A percentile compares a stretch with the other conserved stretches of the same genome.
These are phyloP conservation scores for Coelastrella sp. DNA, from an alignment of 139 green algal genomes.

Conservation along the genomic window DNA sequence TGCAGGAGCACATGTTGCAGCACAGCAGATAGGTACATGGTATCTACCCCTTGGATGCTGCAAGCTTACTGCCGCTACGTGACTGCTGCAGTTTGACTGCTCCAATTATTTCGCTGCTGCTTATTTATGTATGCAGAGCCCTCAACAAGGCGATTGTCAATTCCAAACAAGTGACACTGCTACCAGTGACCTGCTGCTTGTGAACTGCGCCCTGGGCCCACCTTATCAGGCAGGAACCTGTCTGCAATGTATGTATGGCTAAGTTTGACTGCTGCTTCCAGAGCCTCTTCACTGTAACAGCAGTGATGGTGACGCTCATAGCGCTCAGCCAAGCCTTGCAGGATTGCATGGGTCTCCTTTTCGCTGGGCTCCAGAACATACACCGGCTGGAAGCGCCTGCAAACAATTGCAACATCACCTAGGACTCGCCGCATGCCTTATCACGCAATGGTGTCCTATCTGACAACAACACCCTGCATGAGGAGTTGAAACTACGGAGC, in stretches of 20 bases:
- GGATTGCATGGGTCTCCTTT: conserved; percentile 80
- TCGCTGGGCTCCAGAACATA: conserved; percentile 84
- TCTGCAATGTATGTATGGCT: conserved; percentile 81
- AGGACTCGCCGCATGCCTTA: no score
- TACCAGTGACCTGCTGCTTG: no score
- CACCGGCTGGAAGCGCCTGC: conserved; percentile 94
- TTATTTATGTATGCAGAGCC: no score
- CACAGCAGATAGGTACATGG: no score
- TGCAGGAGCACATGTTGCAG: background rate
- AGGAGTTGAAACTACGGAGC: no score
- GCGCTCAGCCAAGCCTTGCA: conserved; percentile 74
- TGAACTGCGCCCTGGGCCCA: background rate
- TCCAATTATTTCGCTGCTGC: background rate
- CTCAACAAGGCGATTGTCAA: no score
- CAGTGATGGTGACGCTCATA: conserved; percentile 93
- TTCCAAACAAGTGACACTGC: no score
- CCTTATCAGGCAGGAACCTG: conserved; percentile 95
- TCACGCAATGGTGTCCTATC: no score
- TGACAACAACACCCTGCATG: no score
- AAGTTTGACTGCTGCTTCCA: conserved; percentile 69
- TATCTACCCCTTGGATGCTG: no score
- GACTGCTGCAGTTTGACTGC: background rate
- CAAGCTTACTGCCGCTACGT: background rate
- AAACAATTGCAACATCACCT: background rate
- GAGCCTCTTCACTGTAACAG: conserved; percentile 65